Evolutionary conservation across 2,329 filamentous ascomycete genomes (phyloP).

Genomic region (Diaporthe citrichinensis): DNA sequence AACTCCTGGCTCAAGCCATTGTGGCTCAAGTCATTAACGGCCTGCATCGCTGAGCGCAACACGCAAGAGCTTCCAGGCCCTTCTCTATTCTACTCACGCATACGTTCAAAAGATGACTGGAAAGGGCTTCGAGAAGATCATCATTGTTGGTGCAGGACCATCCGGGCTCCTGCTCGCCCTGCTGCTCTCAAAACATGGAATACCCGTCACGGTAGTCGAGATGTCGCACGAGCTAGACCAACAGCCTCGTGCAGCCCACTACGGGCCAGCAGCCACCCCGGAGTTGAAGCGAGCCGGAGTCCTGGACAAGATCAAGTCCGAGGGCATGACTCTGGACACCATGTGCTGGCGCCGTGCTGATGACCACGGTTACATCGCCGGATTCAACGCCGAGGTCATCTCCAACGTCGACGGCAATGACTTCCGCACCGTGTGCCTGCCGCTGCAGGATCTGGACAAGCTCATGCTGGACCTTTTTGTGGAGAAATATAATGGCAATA

Average conservation of each 20-base stretch:
- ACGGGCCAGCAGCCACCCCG: constrained; percentile 69
- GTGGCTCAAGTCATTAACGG: background rate
- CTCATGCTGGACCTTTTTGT: constrained; percentile 59
- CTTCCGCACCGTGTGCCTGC: constrained; percentile 56
- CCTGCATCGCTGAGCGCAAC: background rate
- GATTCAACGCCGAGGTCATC: constrained; percentile 53
- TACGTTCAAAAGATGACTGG: constrained; percentile 20
- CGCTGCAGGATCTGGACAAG: constrained; percentile 58
- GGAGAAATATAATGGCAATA: constrained; percentile 51
- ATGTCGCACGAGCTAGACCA: constrained; percentile 67
- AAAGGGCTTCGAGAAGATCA: constrained; percentile 44
- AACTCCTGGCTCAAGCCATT: background rate
- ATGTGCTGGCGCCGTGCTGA: constrained; percentile 57
- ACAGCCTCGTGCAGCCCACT: constrained; percentile 74
- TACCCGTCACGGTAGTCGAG: constrained; percentile 69
- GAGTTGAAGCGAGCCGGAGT: constrained; percentile 73
- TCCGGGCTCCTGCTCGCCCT: constrained; percentile 65
- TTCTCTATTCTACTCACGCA: background rate
- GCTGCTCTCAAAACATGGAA: constrained; percentile 66
- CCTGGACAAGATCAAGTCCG: constrained; percentile 58
- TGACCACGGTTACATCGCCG: constrained; percentile 53
- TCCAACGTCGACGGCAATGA: constrained; percentile 56
- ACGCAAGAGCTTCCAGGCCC: background rate
- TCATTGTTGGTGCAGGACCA: constrained; percentile 65
- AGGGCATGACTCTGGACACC: constrained; percentile 55